Evolutionary conservation across 306 rosid species (phyloP).

Genomic region (Betula pendula): DNA sequence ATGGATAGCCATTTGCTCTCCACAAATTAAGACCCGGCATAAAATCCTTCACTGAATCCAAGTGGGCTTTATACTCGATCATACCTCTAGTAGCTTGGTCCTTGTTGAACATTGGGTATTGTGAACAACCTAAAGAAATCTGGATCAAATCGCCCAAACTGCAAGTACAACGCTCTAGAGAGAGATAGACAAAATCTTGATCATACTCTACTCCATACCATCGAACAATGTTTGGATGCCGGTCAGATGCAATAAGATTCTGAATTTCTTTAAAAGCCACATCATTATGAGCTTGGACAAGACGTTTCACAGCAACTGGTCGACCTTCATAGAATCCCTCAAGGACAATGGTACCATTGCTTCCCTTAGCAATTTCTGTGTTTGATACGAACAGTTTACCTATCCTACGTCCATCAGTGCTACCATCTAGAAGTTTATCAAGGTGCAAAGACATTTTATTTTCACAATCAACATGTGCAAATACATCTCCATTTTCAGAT

Average conservation of each 20-base stretch:
- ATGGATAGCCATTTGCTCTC: constrained; percentile 58
- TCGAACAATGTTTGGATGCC: constrained; percentile 76
- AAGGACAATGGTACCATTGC: constrained; percentile 79
- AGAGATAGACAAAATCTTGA: constrained; percentile 77
- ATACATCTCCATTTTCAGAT: constrained; percentile 38
- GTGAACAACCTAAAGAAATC: constrained; percentile 31
- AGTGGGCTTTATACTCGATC: constrained; percentile 32
- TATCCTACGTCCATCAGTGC: constrained; percentile 53
- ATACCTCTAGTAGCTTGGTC: constrained; percentile 30
- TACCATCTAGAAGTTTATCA: constrained; percentile 38
- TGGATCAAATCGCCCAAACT: constrained; percentile 65
- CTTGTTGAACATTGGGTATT: constrained; percentile 18
- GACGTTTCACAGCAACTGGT: constrained; percentile 83
- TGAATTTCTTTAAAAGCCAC: constrained; percentile 73
- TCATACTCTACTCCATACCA: constrained; percentile 86
- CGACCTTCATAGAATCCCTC: constrained; percentile 81
- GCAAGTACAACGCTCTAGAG: constrained; percentile 76
- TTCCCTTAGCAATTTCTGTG: constrained; percentile 79
- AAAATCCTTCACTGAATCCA: constrained; percentile 36
- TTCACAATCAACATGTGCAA: constrained; percentile 15
- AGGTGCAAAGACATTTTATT: constrained; percentile 24
- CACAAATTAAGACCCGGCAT: constrained; percentile 42
- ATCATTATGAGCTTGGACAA: constrained; percentile 73
- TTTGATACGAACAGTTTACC: constrained; percentile 66
- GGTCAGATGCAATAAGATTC: constrained; percentile 74